Base-by-base conservation (phyloP, 2,329 filamentous ascomycete genomes). In the Albophoma yamanashiensis region DNA sequence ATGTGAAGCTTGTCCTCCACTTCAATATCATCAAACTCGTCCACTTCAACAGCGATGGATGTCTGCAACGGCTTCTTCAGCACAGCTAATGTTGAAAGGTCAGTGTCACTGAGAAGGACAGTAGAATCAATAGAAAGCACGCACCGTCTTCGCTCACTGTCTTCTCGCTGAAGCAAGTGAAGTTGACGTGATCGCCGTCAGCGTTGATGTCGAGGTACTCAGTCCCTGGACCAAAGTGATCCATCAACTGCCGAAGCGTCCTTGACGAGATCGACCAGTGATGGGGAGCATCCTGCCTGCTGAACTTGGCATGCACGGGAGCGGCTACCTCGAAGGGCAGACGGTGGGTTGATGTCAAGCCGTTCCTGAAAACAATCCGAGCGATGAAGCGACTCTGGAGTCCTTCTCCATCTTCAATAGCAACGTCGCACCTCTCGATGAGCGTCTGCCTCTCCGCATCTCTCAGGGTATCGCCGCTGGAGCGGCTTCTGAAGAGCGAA, bases 141-240 rank as follows among this genome's bases (percentile, higher is more conserved):
- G 15, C 63, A 75, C 76, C 72, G 60, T 78, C 76, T 56, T 87
- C 85, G 65, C 86, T 87, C 60, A 86, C 81, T 11, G 88, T 84
- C 74, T 91, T 92, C 70, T 92, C 89, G 0, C 89, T 92, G 67
- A 89, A 92, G 69, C 89, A 92, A 34, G 89, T 90, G 67, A 93
- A 90, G 60, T 89, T 89, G 20, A 89, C 86, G 55, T 88, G 83
- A 58, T 89, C 85, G 15, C 86, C 85, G 62, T 91, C 85, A 0
- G 87, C 85, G 68, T 89, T 88, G 63, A 93, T 87, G 65, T 92
- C 89, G 2, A 93, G 80, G 65, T 92, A 87, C 70, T 93, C 89
- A 39, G 90, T 91, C 6, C 88, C 89, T 1, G 88, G 87, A 0
- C 89, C 88, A 68, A 92, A 92, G 68, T 91, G 89, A 62, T 92